These are phyloP conservation scores for Calcarisporium arbuscula DNA, from an alignment of 2,329 filamentous ascomycete genomes.

Conservation along the genomic window DNA sequence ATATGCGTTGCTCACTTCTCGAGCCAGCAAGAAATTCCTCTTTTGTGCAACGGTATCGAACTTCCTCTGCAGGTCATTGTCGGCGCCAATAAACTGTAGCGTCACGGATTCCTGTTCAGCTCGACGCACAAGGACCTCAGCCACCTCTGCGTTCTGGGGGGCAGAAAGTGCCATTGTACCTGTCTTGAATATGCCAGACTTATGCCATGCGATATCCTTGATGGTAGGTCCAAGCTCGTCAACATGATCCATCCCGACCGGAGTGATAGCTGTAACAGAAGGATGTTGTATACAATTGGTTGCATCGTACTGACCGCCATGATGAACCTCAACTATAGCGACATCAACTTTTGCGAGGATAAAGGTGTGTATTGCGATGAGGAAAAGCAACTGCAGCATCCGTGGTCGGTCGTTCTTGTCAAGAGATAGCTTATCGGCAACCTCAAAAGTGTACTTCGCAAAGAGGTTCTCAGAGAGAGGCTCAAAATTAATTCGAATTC, in stretches of 20 bases:
- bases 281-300: conserved; percentile 41
- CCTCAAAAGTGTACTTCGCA: conserved; percentile 37
- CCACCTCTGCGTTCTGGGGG: conserved; percentile 20
- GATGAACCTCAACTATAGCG: conserved; percentile 37
- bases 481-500: conserved; percentile 33
- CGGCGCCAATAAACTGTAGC: conserved; percentile 19
- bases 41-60: conserved; percentile 21
- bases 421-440: conserved; percentile 34
- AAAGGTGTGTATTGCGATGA: background rate
- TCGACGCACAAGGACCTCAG: conserved; percentile 25
- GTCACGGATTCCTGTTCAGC: conserved; percentile 26
- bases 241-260: conserved; percentile 42
- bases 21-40: conserved; percentile 25
- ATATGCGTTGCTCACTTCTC: conserved; percentile 13
- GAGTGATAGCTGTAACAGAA: conserved; percentile 36
- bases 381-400: conserved; percentile 11
- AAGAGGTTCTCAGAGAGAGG: conserved; percentile 31
- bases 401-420: conserved; percentile 6
- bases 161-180: conserved; percentile 31
- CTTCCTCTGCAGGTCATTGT: conserved; percentile 8
- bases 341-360: conserved; percentile 18
- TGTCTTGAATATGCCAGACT: conserved; percentile 42
- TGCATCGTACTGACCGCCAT: conserved; percentile 40
- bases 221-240: conserved; percentile 35
- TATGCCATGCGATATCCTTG: conserved; percentile 45